phyloP scores from a whole-genome alignment of 371 early-diverging fungal genomes.

The Encephalitozoon cuniculi region DNA sequence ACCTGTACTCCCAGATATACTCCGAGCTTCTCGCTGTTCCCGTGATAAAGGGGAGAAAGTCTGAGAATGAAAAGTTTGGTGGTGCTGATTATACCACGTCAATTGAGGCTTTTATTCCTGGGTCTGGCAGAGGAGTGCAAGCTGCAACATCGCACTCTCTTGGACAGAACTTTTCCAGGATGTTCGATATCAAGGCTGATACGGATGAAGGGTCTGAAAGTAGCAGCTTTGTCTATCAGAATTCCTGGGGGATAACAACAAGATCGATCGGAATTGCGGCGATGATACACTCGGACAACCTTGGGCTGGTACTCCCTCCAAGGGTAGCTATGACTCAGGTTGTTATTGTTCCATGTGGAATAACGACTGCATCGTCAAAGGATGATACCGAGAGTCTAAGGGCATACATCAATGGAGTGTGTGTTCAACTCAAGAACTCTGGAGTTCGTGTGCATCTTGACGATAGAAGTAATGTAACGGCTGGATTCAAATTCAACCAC shows the following conservation, averaged over 20 bases:
- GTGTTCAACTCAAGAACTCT: slow-evolving; percentile 66
- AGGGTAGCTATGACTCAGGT: slow-evolving; percentile 81
- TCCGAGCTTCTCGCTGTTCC: slow-evolving; percentile 94
- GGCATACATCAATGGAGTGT: slow-evolving; percentile 62
- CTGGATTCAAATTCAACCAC: slow-evolving; percentile 98
- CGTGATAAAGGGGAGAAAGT: slow-evolving; percentile 91
- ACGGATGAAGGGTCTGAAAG: slow-evolving; percentile 61
- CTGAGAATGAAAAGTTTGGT: slow-evolving; percentile 98
- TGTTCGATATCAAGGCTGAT: slow-evolving; percentile 73
- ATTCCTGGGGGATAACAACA: slow-evolving; percentile 98
- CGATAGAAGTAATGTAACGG: slow-evolving; percentile 76
- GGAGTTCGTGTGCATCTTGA: slow-evolving; percentile 81
- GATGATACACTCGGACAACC: slow-evolving; percentile 94
- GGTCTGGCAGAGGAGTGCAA: slow-evolving; percentile 95
- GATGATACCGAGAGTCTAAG: slow-evolving; percentile 63
- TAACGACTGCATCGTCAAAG: slow-evolving; percentile 72
- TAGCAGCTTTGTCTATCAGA: slow-evolving; percentile 79
- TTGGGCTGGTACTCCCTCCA: slow-evolving; percentile 94
- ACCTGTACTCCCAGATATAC: slow-evolving; percentile 86
- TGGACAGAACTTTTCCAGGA: slow-evolving; percentile 97
- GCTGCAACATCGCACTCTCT: slow-evolving; percentile 97
- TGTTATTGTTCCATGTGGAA: slow-evolving; percentile 86
- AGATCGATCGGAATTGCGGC: slow-evolving; percentile 97
- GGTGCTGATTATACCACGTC: slow-evolving; percentile 96
- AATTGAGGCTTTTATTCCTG: slow-evolving; percentile 92